Evolutionary conservation across 176 grass and related monocot genomes (phyloP).

Genomic region (Chrysopogon serrulatus): DNA sequence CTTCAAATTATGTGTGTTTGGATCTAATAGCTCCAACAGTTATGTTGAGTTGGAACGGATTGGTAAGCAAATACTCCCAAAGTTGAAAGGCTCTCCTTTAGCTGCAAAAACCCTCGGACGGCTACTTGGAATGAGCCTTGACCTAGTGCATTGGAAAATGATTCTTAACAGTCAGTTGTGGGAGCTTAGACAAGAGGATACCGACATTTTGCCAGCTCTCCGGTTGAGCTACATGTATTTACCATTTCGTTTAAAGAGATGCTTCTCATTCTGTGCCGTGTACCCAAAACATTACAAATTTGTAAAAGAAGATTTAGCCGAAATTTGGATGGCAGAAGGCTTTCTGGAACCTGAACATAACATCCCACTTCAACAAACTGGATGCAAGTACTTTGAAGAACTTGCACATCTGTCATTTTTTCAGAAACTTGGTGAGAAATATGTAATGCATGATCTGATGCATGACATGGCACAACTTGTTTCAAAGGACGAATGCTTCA

Average conservation of each 20-base stretch:
- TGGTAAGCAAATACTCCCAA: constrained; percentile 13
- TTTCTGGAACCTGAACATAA: too few relatives aligned
- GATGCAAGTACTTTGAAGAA: too few relatives aligned
- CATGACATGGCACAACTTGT: too few relatives aligned
- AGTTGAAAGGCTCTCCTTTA: constrained; percentile 22
- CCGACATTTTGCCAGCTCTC: constrained; percentile 30
- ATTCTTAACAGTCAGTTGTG: constrained; percentile 29
- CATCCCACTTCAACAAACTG: too few relatives aligned
- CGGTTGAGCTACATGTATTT: constrained; percentile 54
- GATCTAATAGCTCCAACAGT: background rate
- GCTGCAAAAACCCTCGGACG: constrained; percentile 43
- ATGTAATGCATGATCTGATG: too few relatives aligned
- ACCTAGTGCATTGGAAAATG: background rate
- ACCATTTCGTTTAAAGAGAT: constrained; percentile 29
- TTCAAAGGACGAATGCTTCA: too few relatives aligned
- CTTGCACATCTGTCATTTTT: too few relatives aligned
- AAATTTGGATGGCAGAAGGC: background rate
- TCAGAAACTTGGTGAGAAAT: too few relatives aligned
- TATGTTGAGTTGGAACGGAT: background rate
- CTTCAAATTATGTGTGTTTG: background rate
- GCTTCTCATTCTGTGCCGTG: constrained; percentile 34
- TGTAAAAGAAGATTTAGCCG: background rate
- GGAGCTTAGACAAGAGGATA: background rate
- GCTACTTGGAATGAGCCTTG: background rate
- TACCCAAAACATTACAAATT: constrained; percentile 26